Evolutionary conservation across 192 early-diverging fungal genomes (phyloP), one percentile per base, ranked within the genome.

Genomic region (Kappamyces sp.): DNA sequence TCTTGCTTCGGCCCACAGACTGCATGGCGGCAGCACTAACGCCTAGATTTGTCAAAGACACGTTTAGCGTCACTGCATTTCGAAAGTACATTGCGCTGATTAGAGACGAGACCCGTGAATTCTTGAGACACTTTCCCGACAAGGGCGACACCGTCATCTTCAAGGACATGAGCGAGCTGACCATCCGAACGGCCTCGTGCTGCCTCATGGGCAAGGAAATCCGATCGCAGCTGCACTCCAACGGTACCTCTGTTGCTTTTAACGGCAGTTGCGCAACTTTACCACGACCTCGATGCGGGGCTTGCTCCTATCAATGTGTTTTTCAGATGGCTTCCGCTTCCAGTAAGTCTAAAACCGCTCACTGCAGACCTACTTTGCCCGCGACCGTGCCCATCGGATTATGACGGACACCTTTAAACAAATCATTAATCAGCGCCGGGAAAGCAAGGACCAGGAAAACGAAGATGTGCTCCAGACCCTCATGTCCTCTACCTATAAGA

Each of bases 191-290:
- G 11, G 96, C 96, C 35, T 89, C 91, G 49, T 83, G 89, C 63
- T 92, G 91, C 63, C 78, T 98, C 64, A 84, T 94, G 83, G 96
- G 96, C 59, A 84, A 88, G 45, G 93, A 98, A 73, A 89, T 98
- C 67, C 85, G 93, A 39, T 61, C 83, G 37, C 79, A 86, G 65
- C 73, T 98, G 63, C 79, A 92, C 64, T 49, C 60, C 29, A 49
- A 65, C 31, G 76, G 71, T 59, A 49, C 49, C 54, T 61, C 53
- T 71, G 36, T 6, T 37, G 35, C 31, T 55, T 43, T 41, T 29
- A 33, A 11, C 54, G 29, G 67, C 73, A 82, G 83, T 95, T 42
- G 93, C 96, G 9, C 78, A 93, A 51, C 75, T 94, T 29, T 98
- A 93, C 83, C 87, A 93, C 73, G 90, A 94, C 66, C 79, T 98